Conservation (phyloP, 2,329 filamentous ascomycete species). For the Pseudocercospora ulei region DNA sequence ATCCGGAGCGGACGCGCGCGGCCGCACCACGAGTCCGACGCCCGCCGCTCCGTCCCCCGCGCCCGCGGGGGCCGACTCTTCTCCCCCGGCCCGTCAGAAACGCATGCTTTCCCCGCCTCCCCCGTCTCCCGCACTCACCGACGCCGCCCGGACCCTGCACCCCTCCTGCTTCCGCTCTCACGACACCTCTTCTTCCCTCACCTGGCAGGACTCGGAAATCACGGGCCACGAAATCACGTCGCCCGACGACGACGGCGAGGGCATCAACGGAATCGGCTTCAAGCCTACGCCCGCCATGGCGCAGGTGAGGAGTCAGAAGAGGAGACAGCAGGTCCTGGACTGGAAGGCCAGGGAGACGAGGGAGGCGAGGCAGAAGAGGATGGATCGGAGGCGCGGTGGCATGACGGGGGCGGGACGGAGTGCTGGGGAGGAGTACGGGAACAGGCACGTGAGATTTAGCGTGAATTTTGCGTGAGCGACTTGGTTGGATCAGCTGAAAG, state of each 20-base stretch:
- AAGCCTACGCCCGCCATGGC: constrained; percentile 52
- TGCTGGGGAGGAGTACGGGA: constrained; percentile 1
- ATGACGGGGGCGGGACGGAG: constrained; percentile 10
- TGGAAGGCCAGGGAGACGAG: constrained; percentile 51
- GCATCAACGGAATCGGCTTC: constrained; percentile 56
- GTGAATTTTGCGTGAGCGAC: too few species aligned
- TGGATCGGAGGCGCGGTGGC: constrained; percentile 40
- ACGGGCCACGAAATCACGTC: constrained; percentile 49
- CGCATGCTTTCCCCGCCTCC: constrained; percentile 17
- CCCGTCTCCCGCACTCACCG: constrained; percentile 9
- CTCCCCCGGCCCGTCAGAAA: constrained; percentile 11
- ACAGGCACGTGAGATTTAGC: constrained; percentile 5
- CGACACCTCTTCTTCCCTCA: constrained; percentile 29
- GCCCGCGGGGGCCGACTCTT: background rate
- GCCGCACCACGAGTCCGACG: constrained; percentile 6
- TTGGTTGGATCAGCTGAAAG: too few species aligned
- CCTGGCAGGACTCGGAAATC: constrained; percentile 54
- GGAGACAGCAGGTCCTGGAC: constrained; percentile 50
- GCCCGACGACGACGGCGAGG: constrained; percentile 53
- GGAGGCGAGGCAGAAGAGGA: constrained; percentile 50
- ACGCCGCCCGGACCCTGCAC: constrained; percentile 9
- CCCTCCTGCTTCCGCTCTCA: constrained; percentile 13
- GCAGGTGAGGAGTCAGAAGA: constrained; percentile 47
- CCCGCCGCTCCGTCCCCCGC: background rate
- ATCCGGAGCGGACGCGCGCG: background rate